These are phyloP conservation scores for Boletus tylopilopsis DNA, from an alignment of 768 basidiomycete genomes.

Conservation along the genomic window DNA sequence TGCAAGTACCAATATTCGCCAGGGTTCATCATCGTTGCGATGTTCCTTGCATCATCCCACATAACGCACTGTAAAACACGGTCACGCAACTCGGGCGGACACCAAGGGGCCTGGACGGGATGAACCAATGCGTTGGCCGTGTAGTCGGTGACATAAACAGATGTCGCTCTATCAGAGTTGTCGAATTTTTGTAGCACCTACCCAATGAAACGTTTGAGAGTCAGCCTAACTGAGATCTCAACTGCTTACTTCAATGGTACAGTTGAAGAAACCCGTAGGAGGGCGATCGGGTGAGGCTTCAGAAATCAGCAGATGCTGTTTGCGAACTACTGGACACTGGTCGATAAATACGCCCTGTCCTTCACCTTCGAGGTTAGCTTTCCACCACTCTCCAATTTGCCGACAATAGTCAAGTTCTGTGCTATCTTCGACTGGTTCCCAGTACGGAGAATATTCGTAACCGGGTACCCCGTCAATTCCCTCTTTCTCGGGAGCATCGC, in stretches of 20 bases:
- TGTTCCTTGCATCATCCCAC: conserved; percentile 49
- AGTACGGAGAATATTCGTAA: conserved; percentile 42
- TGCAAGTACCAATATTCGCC: conserved; percentile 51
- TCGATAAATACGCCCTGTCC: conserved; percentile 18
- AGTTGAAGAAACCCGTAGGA: conserved; percentile 56
- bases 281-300: conserved; percentile 43
- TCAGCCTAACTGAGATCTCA: not conserved
- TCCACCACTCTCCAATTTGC: conserved; percentile 50
- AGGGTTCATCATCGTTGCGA: conserved; percentile 41
- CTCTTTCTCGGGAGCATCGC: conserved; percentile 35
- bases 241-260: conserved; percentile 54
- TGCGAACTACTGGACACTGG: conserved; percentile 11
- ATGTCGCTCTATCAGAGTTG: conserved; percentile 38
- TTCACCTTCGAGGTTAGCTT: conserved; percentile 21
- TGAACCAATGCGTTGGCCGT: conserved; percentile 39
- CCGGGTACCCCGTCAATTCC: conserved; percentile 34
- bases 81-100: conserved; percentile 41
- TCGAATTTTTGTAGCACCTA: conserved; percentile 50
- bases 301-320: conserved; percentile 47
- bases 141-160: conserved; percentile 66
- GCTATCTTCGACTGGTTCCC: conserved; percentile 32
- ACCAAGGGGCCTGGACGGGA: conserved; percentile 42
- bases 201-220: not conserved
- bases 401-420: conserved; percentile 43
- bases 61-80: conserved; percentile 52